Percentiles rank a stretch among this genome's conserved stretches.
Evolutionary conservation across 2,329 filamentous ascomycete species (phyloP).

Genomic region (Pseudocercospora cruenta): DNA sequence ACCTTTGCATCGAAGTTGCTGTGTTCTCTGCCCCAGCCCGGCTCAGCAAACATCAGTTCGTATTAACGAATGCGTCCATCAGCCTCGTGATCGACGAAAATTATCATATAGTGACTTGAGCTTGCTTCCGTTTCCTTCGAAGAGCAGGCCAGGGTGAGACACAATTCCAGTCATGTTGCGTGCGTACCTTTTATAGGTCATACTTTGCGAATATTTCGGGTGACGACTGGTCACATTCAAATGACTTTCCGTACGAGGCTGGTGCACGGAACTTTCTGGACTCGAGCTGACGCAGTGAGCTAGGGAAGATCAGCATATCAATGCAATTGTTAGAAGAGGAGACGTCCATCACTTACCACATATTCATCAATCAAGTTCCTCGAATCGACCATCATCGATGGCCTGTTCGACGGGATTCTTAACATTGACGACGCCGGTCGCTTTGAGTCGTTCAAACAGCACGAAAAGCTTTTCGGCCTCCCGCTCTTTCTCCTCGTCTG

Average conservation of each 20-base stretch:
- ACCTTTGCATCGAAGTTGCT: not conserved
- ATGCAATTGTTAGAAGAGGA: not conserved
- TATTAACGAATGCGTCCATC: not conserved
- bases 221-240: not conserved
- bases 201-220: not conserved
- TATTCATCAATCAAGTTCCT: constrained; percentile 60
- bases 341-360: not conserved
- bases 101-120: not conserved
- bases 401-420: constrained; percentile 78
- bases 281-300: not conserved
- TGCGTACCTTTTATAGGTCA: not conserved
- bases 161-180: not conserved
- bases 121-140: not conserved
- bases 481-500: constrained; percentile 84
- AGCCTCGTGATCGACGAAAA: not conserved
- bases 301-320: not conserved
- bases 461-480: constrained; percentile 91
- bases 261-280: not conserved
- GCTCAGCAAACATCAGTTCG: not conserved
- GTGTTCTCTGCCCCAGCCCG: not conserved
- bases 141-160: not conserved
- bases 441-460: constrained; percentile 78
- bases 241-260: not conserved
- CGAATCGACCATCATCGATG: constrained; percentile 68
- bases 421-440: constrained; percentile 75